Evolutionary conservation across 179 eudicot genomes (phyloP).

Genomic region (Heliamphora pulchella): DNA sequence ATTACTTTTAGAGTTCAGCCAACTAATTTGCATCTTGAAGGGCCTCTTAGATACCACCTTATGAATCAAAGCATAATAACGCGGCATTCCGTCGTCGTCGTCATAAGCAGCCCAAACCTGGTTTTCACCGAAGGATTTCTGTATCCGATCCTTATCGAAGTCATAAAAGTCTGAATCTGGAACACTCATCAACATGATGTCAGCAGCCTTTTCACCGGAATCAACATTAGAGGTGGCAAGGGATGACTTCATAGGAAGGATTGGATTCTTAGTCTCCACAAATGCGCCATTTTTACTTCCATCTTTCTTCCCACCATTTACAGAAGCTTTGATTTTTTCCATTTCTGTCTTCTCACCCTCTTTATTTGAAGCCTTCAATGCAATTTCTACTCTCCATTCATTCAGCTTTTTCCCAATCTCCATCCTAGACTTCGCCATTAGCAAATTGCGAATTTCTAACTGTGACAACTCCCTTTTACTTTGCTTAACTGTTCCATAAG

Average conservation of each 20-base stretch:
- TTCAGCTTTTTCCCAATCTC: constrained; percentile 15
- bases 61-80: constrained; percentile 41
- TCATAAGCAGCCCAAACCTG: constrained; percentile 19
- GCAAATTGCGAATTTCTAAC: neutral
- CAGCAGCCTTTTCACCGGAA: constrained; percentile 18
- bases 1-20: constrained; percentile 47
- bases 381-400: constrained; percentile 16
- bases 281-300: constrained; percentile 6
- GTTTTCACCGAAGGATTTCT: constrained; percentile 14
- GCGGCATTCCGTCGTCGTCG: constrained; percentile 14
- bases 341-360: constrained; percentile 18
- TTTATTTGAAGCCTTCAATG: constrained; percentile 15
- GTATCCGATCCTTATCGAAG: constrained; percentile 16
- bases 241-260: constrained; percentile 10
- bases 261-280: constrained; percentile 1
- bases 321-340: constrained; percentile 21
- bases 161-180: constrained; percentile 31
- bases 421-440: constrained; percentile 12
- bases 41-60: constrained; percentile 37
- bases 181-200: constrained; percentile 29
- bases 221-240: constrained; percentile 13
- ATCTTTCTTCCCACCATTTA: constrained; percentile 14
- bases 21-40: constrained; percentile 42
- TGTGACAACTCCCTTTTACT: constrained; percentile 10
- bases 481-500: constrained; percentile 19